phyloP scores from a whole-genome alignment of 495 filamentous ascomycete species.

The Saxispiralis lemnorum region DNA sequence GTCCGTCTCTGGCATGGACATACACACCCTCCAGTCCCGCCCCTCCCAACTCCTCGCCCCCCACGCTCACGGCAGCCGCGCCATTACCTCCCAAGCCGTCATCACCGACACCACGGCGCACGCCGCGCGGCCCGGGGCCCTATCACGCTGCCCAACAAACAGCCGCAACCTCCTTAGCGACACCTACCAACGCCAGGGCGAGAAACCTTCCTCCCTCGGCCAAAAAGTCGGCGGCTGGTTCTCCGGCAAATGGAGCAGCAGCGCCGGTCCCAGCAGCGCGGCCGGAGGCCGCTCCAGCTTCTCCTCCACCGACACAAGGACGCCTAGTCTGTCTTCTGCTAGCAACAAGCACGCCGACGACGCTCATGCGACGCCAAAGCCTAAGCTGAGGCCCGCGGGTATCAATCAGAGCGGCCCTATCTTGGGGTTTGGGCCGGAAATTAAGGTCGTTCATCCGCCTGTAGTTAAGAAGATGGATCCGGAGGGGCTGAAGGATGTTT shows the following conservation, averaged over 20 bases:
- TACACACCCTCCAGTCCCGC: conserved; percentile 20
- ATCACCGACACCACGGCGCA: conserved; percentile 17
- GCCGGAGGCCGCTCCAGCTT: neutral
- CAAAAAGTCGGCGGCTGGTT: conserved; percentile 24
- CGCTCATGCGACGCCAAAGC: conserved; percentile 6
- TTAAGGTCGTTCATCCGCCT: conserved; percentile 11
- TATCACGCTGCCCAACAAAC: conserved; percentile 9
- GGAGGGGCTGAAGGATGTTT: conserved; percentile 18
- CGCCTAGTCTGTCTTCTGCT: neutral
- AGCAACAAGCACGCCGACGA: neutral
- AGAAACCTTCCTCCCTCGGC: conserved; percentile 6
- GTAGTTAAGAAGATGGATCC: conserved; percentile 22
- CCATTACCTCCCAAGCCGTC: conserved; percentile 15
- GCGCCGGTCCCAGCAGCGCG: conserved; percentile 10
- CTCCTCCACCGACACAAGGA: neutral
- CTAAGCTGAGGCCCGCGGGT: conserved; percentile 17
- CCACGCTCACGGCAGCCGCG: conserved; percentile 1
- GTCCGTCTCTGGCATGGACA: conserved; percentile 25
- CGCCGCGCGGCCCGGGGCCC: conserved; percentile 10
- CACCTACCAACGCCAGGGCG: conserved; percentile 13
- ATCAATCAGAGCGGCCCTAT: conserved; percentile 24
- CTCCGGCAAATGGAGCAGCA: conserved; percentile 21
- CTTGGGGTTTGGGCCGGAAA: conserved; percentile 18
- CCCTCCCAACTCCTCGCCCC: conserved; percentile 15
- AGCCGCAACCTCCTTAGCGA: conserved; percentile 16